A percentile compares a stretch with the other conserved stretches of the same genome.
Evolutionary conservation across 306 rosid genomes (phyloP).

Genomic region (Betula pendula): DNA sequence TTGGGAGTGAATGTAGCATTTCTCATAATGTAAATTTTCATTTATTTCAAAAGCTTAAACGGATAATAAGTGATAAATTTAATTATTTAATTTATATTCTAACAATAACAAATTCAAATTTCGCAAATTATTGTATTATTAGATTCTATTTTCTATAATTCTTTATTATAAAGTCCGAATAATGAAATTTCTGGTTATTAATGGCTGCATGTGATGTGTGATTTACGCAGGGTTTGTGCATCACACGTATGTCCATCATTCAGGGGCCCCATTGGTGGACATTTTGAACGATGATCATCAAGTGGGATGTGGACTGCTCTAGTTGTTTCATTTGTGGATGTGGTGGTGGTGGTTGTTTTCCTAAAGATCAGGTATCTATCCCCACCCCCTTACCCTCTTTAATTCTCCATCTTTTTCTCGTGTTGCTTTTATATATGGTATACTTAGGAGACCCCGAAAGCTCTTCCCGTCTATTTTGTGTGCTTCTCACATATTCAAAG

Average conservation of each 20-base stretch:
- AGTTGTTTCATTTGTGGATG: neutral
- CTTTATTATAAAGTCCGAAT: no score
- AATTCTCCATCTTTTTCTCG: neutral
- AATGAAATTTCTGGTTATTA: neutral
- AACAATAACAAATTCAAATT: no score
- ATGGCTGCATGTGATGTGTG: neutral
- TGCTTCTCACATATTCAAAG: no score
- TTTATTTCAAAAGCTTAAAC: no score
- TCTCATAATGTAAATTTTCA: no score
- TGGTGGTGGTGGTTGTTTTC: neutral
- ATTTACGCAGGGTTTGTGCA: constrained; percentile 23
- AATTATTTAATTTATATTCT: no score
- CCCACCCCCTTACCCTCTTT: neutral
- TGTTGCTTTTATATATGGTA: neutral
- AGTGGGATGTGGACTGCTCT: neutral
- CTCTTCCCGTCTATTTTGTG: no score
- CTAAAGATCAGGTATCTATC: neutral
- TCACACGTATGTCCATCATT: constrained; percentile 40
- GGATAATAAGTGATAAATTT: no score
- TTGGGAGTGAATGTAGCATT: no score
- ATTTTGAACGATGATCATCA: constrained; percentile 28
- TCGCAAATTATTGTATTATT: no score
- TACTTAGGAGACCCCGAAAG: neutral
- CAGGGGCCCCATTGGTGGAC: constrained; percentile 25
- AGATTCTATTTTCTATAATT: no score